Evolutionary conservation across 768 basidiomycete species (phyloP).

Genomic region (Russula virescens): DNA sequence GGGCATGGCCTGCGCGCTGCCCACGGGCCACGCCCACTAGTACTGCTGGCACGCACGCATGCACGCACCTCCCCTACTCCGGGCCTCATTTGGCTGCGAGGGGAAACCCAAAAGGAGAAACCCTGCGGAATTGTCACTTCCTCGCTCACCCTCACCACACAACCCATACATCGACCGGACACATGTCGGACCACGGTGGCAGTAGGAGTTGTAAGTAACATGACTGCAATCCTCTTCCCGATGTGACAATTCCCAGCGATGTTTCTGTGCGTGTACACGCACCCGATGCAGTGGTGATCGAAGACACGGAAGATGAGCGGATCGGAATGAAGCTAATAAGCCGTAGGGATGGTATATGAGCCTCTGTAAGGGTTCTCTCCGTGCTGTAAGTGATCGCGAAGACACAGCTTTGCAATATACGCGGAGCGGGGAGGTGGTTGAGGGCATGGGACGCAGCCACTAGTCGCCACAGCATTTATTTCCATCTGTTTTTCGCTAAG

Average conservation of each 20-base stretch:
- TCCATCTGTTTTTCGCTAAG: background rate
- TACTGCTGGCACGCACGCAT: background rate
- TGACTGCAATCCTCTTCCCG: background rate
- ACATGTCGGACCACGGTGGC: conserved; percentile 7
- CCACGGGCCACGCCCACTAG: background rate
- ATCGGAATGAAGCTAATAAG: conserved; percentile 16
- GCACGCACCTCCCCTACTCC: background rate
- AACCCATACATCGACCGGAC: conserved; percentile 1
- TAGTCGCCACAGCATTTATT: background rate
- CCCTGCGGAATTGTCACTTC: background rate
- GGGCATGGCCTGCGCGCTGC: conserved; percentile 6
- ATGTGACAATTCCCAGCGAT: background rate
- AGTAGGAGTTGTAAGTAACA: background rate
- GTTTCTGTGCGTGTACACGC: background rate
- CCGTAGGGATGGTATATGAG: conserved; percentile 10
- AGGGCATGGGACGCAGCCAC: background rate
- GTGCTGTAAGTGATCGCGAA: background rate
- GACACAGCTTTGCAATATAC: conserved; percentile 5
- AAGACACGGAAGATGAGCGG: conserved; percentile 11
- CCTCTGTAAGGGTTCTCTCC: background rate
- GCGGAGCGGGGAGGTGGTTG: background rate
- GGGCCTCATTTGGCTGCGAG: conserved; percentile 6
- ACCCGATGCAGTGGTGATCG: conserved; percentile 19
- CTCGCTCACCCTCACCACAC: conserved; percentile 1
- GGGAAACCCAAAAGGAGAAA: background rate